Conservation (phyloP, 176 grass and related monocot genomes). For the Oryza australiensis region DNA sequence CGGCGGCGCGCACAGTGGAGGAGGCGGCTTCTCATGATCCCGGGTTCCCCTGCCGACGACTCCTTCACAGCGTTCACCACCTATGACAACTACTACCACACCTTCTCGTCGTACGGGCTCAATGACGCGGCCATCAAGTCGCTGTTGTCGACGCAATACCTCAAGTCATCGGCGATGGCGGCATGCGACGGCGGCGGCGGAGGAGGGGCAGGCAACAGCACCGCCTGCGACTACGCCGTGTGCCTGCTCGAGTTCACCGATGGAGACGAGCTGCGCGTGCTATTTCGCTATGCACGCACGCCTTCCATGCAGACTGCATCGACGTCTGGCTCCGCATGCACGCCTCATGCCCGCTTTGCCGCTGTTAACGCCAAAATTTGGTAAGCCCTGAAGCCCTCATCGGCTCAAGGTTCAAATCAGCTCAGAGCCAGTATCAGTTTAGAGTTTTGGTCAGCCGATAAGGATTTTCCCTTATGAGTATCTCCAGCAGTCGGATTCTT, state of each 20-base stretch:
- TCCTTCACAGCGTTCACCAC: conserved; percentile 44
- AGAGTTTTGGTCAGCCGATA: no score
- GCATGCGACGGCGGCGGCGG: background rate
- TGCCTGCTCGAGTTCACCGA: conserved; percentile 93
- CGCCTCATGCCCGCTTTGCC: conserved; percentile 83
- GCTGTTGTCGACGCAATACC: conserved; percentile 65
- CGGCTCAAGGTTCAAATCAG: no score
- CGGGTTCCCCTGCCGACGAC: conserved; percentile 31
- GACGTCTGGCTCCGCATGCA: conserved; percentile 89
- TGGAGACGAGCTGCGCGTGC: conserved; percentile 71
- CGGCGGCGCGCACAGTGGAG: conserved; percentile 29
- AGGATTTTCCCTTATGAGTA: no score
- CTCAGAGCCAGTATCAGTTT: no score
- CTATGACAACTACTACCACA: conserved; percentile 60
- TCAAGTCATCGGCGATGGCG: conserved; percentile 39
- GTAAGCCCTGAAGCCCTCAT: no score
- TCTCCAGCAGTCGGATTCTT: no score
- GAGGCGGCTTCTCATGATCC: conserved; percentile 43
- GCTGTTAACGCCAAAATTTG: no score
- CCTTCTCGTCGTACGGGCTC: conserved; percentile 70
- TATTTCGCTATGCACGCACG: conserved; percentile 81
- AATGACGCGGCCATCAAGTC: conserved; percentile 84
- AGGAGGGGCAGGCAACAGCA: background rate
- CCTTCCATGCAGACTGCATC: conserved; percentile 94
- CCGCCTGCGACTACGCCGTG: conserved; percentile 69